phyloP scores from a whole-genome alignment of 305 asterid genomes.

The Fraxinus sp. region DNA sequence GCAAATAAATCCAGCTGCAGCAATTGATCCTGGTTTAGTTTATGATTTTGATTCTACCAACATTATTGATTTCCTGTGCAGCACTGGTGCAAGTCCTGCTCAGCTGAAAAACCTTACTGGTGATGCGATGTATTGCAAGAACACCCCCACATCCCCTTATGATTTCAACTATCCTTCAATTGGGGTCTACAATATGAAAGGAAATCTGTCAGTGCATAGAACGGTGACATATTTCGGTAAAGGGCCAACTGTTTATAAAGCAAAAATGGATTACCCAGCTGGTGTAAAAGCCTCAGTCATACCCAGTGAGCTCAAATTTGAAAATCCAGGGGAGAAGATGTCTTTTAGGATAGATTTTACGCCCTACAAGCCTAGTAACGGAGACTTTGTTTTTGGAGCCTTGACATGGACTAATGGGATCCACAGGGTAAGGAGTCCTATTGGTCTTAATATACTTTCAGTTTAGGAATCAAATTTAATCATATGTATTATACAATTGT shows the following conservation, averaged over 20 bases:
- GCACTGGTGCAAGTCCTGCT: conserved; percentile 49
- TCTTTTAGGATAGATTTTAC: conserved; percentile 37
- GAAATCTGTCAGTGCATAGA: conserved; percentile 45
- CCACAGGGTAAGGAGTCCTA: conserved; percentile 54
- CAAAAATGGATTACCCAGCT: conserved; percentile 38
- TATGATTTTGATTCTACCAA: conserved; percentile 48
- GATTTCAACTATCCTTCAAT: conserved; percentile 64
- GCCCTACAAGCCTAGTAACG: conserved; percentile 40
- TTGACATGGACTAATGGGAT: conserved; percentile 55
- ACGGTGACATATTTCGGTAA: conserved; percentile 51
- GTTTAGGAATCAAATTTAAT: conserved; percentile 22
- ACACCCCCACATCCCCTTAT: conserved; percentile 31
- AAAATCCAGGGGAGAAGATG: conserved; percentile 35
- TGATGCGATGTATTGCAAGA: conserved; percentile 34
- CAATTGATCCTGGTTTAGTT: conserved; percentile 55
- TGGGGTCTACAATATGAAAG: conserved; percentile 48
- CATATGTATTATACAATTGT: neutral
- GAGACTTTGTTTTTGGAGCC: conserved; percentile 50
- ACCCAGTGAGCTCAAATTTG: conserved; percentile 40
- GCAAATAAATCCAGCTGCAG: conserved; percentile 55
- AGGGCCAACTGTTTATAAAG: conserved; percentile 44
- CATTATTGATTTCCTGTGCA: conserved; percentile 57
- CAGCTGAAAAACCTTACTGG: conserved; percentile 59
- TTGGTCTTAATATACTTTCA: conserved; percentile 40
- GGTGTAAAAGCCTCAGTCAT: conserved; percentile 47